These are phyloP conservation scores for Lentinula novae-zelandiae DNA, from an alignment of 1,284 basidiomycete species.

Conservation along the genomic window DNA sequence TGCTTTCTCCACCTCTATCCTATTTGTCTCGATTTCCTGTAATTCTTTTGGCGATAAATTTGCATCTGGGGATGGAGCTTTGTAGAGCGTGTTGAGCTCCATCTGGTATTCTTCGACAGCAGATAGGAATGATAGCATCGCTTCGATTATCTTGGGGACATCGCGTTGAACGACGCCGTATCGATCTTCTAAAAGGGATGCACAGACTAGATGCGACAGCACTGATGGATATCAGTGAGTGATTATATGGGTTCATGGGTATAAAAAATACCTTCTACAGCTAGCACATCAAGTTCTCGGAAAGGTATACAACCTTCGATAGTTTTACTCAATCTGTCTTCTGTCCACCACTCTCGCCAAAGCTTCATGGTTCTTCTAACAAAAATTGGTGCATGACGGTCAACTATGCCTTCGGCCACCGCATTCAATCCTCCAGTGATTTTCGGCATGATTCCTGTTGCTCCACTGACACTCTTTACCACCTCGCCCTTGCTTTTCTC, in stretches of 20 bases:
- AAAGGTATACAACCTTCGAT: conserved; percentile 55
- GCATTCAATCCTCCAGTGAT: background rate
- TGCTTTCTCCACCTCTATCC: conserved; percentile 46
- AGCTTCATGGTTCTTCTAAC: conserved; percentile 22
- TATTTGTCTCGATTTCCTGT: conserved; percentile 29
- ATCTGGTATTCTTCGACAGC: conserved; percentile 62
- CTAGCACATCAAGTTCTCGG: conserved; percentile 53
- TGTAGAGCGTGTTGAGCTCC: conserved; percentile 33
- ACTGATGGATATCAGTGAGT: conserved; percentile 38
- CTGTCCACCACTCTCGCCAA: conserved; percentile 50
- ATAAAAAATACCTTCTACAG: conserved; percentile 46
- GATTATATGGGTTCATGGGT: conserved; percentile 1
- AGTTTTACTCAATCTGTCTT: conserved; percentile 47
- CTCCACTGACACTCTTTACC: conserved; percentile 24
- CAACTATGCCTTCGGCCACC: conserved; percentile 1
- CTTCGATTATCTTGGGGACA: conserved; percentile 77
- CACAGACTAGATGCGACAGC: conserved; percentile 63
- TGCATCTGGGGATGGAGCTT: conserved; percentile 26
- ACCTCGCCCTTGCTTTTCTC: conserved; percentile 23
- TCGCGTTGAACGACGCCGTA: conserved; percentile 83
- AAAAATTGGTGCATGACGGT: conserved; percentile 27
- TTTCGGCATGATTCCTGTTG: conserved; percentile 13
- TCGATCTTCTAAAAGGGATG: conserved; percentile 74
- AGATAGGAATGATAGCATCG: conserved; percentile 60
- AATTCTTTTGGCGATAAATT: conserved; percentile 34